These are phyloP conservation scores for Blastobotrys chiropterorum DNA, from an alignment of 805 yeast species.

Conservation along the genomic window DNA sequence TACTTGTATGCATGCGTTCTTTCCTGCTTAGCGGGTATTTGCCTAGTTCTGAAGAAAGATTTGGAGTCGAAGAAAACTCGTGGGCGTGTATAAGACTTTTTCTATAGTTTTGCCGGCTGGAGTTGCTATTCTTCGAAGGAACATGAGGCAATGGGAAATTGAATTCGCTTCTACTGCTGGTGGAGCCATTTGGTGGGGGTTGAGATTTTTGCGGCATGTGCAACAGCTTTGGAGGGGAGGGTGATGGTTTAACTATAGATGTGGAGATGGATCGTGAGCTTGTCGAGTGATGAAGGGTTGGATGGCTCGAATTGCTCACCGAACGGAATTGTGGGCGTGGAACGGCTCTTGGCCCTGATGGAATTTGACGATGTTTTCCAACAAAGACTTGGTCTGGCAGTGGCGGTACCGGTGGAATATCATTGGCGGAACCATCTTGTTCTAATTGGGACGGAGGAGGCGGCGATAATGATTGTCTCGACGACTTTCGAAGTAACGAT, in stretches of 20 bases:
- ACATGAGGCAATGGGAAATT: not conserved
- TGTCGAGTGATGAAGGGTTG: not conserved
- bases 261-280: not conserved
- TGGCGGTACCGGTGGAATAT: slow-evolving; percentile 20
- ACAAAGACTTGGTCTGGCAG: slow-evolving; percentile 16
- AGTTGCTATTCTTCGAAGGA: not conserved
- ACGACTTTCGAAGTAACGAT: not conserved
- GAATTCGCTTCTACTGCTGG: too few species aligned
- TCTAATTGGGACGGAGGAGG: slow-evolving; percentile 1
- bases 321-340: not conserved
- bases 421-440: not conserved
- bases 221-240: not conserved
- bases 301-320: not conserved
- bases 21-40: not conserved
- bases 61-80: not conserved
- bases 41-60: not conserved
- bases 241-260: not conserved
- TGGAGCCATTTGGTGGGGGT: too few species aligned
- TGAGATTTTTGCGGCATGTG: not conserved
- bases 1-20: not conserved
- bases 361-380: slow-evolving; percentile 10
- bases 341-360: slow-evolving; percentile 1
- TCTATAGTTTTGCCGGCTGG: not conserved
- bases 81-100: not conserved
- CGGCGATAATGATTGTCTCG: slow-evolving; percentile 1